Evolutionary conservation across 2,329 filamentous ascomycete genomes (phyloP), one percentile per base, ranked within the genome.

Genomic region (Bipolaris sorokiniana): DNA sequence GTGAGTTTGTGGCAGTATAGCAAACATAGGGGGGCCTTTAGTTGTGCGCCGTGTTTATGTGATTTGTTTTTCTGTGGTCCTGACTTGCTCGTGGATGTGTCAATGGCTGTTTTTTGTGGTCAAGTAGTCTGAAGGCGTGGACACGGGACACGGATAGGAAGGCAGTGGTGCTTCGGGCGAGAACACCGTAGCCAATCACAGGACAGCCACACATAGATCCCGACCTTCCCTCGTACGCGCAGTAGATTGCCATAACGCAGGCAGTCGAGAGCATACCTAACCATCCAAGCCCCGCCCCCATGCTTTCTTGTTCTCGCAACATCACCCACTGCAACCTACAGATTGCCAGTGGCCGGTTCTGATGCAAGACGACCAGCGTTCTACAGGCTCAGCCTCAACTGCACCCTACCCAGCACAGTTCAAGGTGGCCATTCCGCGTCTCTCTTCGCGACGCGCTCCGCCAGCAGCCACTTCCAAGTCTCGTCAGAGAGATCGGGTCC

Each of bases 341-440:
- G 3, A 31, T 57, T 36, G 50, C 55, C 18, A 54, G 50, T 34
- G 45, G 38, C 45, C 45, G 22, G 20, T 50, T 50, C 51, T 45
- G 46, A 58, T 58, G 55, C 51, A 54, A 54, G 34, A 50, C 51
- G 46, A 41, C 51, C 48, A 7, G 26, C 55, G 28, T 16, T 13
- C 51, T 31, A 31, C 15, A 22, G 38, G 48, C 31, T 33, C 46
- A 23, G 16, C 41, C 11, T 9, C 16, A 5, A 41, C 51, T 41
- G 45, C 45, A 13, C 36, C 41, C 7, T 42, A 46, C n/a, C 34
- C 40, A 28, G 37, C 46, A 40, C 55, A 54, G 40, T 49, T 15
- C 34, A 58, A 58, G 36, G 46, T 58, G n/a, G 55, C 55, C 40
- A 58, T 58, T 47, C 55, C 55, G 33, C 55, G 55, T 28, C 45